A percentile compares a stretch with the other conserved stretches of the same genome.
These are phyloP conservation scores for Tricladium varicosporioides DNA, from an alignment of 2,329 filamentous ascomycete species.

Conservation along the genomic window DNA sequence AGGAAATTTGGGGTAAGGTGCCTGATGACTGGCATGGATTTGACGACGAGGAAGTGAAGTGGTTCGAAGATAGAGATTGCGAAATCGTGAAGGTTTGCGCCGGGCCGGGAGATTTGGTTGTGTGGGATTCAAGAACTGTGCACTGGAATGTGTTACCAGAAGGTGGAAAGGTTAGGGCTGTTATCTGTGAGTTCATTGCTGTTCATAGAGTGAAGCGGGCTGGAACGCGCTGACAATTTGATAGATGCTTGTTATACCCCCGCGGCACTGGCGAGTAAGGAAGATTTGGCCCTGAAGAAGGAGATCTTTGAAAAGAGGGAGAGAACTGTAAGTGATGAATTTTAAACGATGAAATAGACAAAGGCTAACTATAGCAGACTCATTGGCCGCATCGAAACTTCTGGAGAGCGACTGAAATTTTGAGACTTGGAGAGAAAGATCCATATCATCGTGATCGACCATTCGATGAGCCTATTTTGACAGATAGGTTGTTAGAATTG, in stretches of 20 bases:
- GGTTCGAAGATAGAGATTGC: conserved; percentile 41
- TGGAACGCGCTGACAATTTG: neutral
- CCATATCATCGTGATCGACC: conserved; percentile 15
- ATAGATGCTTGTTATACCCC: conserved; percentile 13
- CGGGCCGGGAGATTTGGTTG: conserved; percentile 43
- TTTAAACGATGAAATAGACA: neutral
- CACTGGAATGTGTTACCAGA: conserved; percentile 42
- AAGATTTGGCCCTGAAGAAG: conserved; percentile 8
- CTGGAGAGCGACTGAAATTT: conserved; percentile 13
- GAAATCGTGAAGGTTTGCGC: conserved; percentile 39
- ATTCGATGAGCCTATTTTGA: conserved; percentile 15
- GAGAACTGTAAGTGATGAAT: conserved; percentile 4
- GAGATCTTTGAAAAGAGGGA: conserved; percentile 7
- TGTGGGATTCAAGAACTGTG: conserved; percentile 47
- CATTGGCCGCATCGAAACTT: conserved; percentile 20
- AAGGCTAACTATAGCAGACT: neutral
- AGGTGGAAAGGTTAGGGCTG: conserved; percentile 29
- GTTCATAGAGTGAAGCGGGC: neutral
- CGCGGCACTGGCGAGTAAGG: conserved; percentile 1
- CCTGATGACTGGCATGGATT: conserved; percentile 20
- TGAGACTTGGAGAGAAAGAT: conserved; percentile 18
- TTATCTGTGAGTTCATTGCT: conserved; percentile 11
- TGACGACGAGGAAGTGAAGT: conserved; percentile 39
- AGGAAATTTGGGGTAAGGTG: conserved; percentile 12
- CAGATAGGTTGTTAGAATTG: conserved; percentile 13